These are phyloP conservation scores for Exophiala sideris DNA, from an alignment of 2,329 filamentous ascomycete genomes.

Conservation along the genomic window DNA sequence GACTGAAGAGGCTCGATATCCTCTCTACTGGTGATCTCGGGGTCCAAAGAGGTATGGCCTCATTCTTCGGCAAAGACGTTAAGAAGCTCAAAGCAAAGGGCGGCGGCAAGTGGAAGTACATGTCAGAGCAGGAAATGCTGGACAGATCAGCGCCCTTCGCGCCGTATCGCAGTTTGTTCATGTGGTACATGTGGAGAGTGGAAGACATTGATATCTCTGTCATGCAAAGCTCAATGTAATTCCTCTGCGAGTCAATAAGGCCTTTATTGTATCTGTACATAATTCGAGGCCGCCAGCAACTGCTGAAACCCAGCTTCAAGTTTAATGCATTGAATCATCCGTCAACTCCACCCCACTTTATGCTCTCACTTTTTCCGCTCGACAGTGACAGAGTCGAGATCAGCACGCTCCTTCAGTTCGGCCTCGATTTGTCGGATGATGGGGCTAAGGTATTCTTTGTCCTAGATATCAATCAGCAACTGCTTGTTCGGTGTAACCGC, in stretches of 20 bases:
- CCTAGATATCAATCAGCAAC: conserved; percentile 47
- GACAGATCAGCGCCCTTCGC: conserved; percentile 74
- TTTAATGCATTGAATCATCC: too few species aligned
- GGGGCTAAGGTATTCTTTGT: conserved; percentile 62
- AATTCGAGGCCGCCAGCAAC: not conserved
- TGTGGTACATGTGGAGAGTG: conserved; percentile 98
- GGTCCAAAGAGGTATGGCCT: conserved; percentile 90
- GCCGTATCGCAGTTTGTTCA: conserved; percentile 87
- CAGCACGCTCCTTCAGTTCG: conserved; percentile 64
- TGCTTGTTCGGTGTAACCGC: conserved; percentile 7
- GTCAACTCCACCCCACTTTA: not conserved
- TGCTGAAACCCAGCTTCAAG: not conserved
- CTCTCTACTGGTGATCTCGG: conserved; percentile 90
- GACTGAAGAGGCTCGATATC: conserved; percentile 89
- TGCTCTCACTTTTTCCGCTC: conserved; percentile 12
- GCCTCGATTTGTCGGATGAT: conserved; percentile 68
- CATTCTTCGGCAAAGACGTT: conserved; percentile 78
- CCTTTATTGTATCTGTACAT: conserved; percentile 5
- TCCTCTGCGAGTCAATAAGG: not conserved
- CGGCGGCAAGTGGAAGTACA: conserved; percentile 95
- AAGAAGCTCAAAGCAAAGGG: conserved; percentile 74
- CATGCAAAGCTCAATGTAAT: conserved; percentile 16
- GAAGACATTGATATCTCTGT: conserved; percentile 64
- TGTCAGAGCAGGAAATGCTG: conserved; percentile 89
- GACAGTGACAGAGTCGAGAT: conserved; percentile 65